A percentile compares a stretch with the other conserved stretches of the same genome.
Conservation (phyloP, 768 basidiomycete genomes). For the Trametes cubensis region DNA sequence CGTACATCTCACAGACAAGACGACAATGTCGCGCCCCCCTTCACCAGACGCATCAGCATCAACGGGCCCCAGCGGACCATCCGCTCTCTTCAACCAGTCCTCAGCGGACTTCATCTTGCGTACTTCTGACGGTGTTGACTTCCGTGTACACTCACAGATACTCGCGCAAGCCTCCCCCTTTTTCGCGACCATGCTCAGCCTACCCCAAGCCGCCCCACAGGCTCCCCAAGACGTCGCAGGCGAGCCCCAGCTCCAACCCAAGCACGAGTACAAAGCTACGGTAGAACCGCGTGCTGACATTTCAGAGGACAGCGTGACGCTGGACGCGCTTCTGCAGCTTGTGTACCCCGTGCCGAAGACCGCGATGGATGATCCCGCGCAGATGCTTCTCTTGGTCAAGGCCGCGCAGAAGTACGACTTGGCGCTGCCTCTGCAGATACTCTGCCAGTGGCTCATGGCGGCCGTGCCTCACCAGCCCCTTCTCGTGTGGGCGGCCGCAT, state of each 20-base stretch:
- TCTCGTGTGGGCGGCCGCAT: constrained; percentile 15
- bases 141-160: constrained; percentile 34
- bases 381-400: constrained; percentile 25
- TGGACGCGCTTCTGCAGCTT: constrained; percentile 29
- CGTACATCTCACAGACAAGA: no score
- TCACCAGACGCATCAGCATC: no score
- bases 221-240: no score
- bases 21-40: no score
- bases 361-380: background rate
- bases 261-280: no score
- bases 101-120: background rate
- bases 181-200: constrained; percentile 38
- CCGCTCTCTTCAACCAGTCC: background rate
- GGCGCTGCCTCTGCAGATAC: constrained; percentile 21
- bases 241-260: no score
- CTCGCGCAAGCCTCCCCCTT: constrained; percentile 39
- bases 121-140: background rate
- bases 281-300: constrained; percentile 1
- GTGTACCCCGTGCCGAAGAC: constrained; percentile 30
- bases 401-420: constrained; percentile 35
- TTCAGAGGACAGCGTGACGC: constrained; percentile 25
- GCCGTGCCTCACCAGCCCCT: background rate
- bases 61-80: no score
- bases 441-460: constrained; percentile 9
- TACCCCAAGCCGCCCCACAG: constrained; percentile 30